phyloP scores from a whole-genome alignment of 805 yeast genomes.

The Candida vaughaniae region DNA sequence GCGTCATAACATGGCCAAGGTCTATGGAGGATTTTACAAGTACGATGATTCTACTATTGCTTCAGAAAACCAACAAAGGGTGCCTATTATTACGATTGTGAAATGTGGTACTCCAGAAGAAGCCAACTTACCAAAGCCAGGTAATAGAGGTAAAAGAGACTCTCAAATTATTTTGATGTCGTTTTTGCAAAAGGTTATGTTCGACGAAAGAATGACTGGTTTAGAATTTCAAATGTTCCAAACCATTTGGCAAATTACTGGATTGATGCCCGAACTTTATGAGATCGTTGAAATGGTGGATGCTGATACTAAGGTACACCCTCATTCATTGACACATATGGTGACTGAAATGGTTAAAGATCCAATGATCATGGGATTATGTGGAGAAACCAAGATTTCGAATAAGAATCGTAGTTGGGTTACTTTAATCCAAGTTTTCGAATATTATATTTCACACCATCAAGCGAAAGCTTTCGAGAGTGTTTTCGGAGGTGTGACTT shows the following conservation, averaged over 20 bases:
- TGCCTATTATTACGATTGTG: constrained; percentile 75
- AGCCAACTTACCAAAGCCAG: constrained; percentile 65
- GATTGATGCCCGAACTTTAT: constrained; percentile 78
- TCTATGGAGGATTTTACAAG: constrained; percentile 90
- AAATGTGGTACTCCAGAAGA: constrained; percentile 89
- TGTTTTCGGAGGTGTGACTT: constrained; percentile 92
- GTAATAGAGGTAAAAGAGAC: constrained; percentile 95
- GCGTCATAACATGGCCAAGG: constrained; percentile 97
- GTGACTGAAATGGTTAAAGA: constrained; percentile 84
- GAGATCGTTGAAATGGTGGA: constrained; percentile 89
- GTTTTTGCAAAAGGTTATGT: constrained; percentile 80
- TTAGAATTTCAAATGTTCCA: constrained; percentile 76
- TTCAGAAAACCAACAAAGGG: constrained; percentile 77
- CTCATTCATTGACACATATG: constrained; percentile 89
- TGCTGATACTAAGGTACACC: constrained; percentile 87
- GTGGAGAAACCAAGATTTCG: constrained; percentile 92
- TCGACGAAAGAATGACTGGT: constrained; percentile 92
- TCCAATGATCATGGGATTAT: constrained; percentile 84
- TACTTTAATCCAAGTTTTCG: constrained; percentile 90
- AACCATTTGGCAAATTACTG: constrained; percentile 79
- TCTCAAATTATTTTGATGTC: constrained; percentile 91
- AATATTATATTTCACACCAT: constrained; percentile 90
- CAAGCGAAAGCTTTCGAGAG: constrained; percentile 93
- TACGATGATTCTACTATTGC: constrained; percentile 78
- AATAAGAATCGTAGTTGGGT: constrained; percentile 86